Conservation (phyloP, 2,329 filamentous ascomycete genomes). For the Clonostachys sp. region DNA sequence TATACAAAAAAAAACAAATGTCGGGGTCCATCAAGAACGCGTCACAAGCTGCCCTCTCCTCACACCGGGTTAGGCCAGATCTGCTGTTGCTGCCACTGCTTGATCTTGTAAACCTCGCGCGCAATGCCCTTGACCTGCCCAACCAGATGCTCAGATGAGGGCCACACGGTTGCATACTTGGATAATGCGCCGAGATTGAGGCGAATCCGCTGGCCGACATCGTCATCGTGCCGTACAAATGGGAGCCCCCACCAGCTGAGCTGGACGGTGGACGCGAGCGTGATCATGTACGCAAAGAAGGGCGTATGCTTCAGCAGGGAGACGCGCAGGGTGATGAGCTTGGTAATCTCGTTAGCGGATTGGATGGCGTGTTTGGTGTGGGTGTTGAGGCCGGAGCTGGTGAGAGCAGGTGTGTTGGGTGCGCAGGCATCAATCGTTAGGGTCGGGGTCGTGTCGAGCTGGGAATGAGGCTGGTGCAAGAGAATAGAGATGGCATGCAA, state of each 20-base stretch:
- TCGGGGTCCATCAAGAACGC: too few species aligned
- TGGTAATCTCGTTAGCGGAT: slow-evolving; percentile 73
- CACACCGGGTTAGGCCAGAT: too few species aligned
- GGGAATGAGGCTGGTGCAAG: slow-evolving; percentile 74
- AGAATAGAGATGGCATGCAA: slow-evolving; percentile 62
- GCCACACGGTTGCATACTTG: slow-evolving; percentile 66
- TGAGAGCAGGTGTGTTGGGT: slow-evolving; percentile 47
- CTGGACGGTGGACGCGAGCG: slow-evolving; percentile 75
- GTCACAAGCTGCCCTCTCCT: too few species aligned
- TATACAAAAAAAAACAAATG: too few species aligned
- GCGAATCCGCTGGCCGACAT: slow-evolving; percentile 69
- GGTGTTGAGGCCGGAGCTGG: slow-evolving; percentile 49
- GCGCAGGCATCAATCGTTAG: slow-evolving; percentile 62
- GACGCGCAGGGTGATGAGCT: slow-evolving; percentile 69
- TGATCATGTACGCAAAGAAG: slow-evolving; percentile 79
- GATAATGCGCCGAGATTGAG: slow-evolving; percentile 75
- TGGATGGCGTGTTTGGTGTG: slow-evolving; percentile 80
- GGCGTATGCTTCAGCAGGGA: slow-evolving; percentile 71
- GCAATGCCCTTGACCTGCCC: slow-evolving; percentile 74
- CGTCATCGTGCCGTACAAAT: slow-evolving; percentile 55
- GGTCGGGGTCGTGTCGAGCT: slow-evolving; percentile 60
- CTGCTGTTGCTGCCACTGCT: slow-evolving; percentile 34
- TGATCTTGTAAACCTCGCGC: slow-evolving; percentile 64
- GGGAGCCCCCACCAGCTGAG: slow-evolving; percentile 72
- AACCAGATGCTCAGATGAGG: slow-evolving; percentile 64